Conservation (phyloP, 176 grass and related monocot genomes). For the Aegilops longissima region DNA sequence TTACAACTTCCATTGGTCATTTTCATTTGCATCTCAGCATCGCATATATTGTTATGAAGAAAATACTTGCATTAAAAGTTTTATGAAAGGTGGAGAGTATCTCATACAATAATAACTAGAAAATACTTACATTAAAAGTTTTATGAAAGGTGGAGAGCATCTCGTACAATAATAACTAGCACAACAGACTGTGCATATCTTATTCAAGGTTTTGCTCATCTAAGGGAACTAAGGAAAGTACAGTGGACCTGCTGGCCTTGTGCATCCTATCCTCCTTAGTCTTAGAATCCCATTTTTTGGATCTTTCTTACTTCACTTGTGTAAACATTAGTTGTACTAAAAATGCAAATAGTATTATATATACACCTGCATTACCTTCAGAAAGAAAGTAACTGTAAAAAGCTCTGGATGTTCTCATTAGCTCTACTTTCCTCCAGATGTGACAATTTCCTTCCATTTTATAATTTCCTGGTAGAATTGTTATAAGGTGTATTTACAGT, state of each 20-base stretch:
- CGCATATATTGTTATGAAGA: background rate
- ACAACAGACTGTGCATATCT: background rate
- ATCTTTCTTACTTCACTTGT: constrained; percentile 24
- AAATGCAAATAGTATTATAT: constrained; percentile 6
- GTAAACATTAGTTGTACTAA: constrained; percentile 13
- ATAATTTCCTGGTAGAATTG: constrained; percentile 8
- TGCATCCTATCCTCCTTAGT: background rate
- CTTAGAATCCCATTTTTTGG: constrained; percentile 1
- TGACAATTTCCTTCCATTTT: constrained; percentile 18
- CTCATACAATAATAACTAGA: background rate
- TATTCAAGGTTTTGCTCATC: background rate
- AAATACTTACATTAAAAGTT: no score
- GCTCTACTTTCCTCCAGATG: constrained; percentile 10
- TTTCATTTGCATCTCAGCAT: background rate
- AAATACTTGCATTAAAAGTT: background rate
- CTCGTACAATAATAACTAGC: background rate
- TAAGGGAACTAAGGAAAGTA: constrained; percentile 9
- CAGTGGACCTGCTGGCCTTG: constrained; percentile 1
- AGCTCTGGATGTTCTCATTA: constrained; percentile 9
- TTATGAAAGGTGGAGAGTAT: background rate
- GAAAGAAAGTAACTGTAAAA: background rate
- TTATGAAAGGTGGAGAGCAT: no score
- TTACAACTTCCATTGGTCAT: constrained; percentile 5
- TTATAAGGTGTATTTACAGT: constrained; percentile 18
- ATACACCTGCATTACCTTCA: background rate